A percentile compares a stretch with the other conserved stretches of the same genome.
These are phyloP conservation scores for Eucalyptus curtisii DNA, from an alignment of 345 rosid genomes.

Conservation along the genomic window DNA sequence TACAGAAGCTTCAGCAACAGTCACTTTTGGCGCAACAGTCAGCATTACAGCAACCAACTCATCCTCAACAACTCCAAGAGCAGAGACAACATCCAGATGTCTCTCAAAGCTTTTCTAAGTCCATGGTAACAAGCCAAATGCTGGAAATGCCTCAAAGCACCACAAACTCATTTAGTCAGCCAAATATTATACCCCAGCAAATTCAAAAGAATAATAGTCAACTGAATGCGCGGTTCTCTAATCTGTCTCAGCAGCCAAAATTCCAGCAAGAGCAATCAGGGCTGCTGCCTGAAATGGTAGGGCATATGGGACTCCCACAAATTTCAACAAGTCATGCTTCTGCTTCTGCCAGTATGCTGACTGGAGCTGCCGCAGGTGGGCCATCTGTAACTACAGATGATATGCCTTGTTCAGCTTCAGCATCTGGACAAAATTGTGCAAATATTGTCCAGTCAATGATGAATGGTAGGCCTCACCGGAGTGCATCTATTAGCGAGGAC, in stretches of 20 bases:
- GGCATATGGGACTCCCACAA: constrained; percentile 13
- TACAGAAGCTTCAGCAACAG: constrained; percentile 73
- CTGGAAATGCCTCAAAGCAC: constrained; percentile 30
- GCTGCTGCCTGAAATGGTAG: constrained; percentile 26
- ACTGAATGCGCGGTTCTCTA: constrained; percentile 20
- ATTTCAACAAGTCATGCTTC: constrained; percentile 14
- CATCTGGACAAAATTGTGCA: constrained; percentile 28
- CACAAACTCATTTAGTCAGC: constrained; percentile 20
- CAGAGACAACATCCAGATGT: constrained; percentile 37
- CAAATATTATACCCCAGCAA: constrained; percentile 25
- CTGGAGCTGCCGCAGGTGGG: constrained; percentile 20
- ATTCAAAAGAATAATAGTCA: constrained; percentile 18
- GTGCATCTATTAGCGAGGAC: constrained; percentile 23
- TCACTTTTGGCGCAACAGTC: constrained; percentile 33
- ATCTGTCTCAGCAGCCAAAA: constrained; percentile 20
- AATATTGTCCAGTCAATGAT: constrained; percentile 20
- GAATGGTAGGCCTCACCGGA: constrained; percentile 12
- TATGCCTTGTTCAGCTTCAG: constrained; percentile 49
- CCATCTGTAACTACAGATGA: constrained; percentile 47
- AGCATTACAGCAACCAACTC: constrained; percentile 28
- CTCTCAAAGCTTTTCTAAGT: constrained; percentile 41
- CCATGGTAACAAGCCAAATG: constrained; percentile 20
- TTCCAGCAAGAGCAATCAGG: constrained; percentile 29
- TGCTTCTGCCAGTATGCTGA: constrained; percentile 12
- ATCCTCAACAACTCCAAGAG: constrained; percentile 31